Evolutionary conservation across 2,329 filamentous ascomycete genomes (phyloP).

Genomic region (Pleomassaria siparia): DNA sequence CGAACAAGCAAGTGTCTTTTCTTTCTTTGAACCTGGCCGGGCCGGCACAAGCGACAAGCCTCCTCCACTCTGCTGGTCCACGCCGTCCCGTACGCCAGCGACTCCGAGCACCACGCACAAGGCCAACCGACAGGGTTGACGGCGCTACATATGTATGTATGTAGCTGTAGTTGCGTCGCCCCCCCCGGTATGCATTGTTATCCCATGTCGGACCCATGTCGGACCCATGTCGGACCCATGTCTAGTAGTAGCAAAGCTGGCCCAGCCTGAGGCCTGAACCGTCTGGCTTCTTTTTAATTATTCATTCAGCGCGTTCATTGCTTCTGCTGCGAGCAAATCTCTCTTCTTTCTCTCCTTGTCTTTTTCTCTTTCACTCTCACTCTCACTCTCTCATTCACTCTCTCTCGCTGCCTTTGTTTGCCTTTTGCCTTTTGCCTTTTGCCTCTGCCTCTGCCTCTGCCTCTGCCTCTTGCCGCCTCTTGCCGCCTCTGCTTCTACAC

Average conservation of each 20-base stretch:
- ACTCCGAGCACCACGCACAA: constrained; percentile 35
- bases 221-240: no score
- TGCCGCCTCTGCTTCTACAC: no score
- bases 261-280: constrained; percentile 27
- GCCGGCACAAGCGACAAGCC: constrained; percentile 41
- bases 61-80: constrained; percentile 41
- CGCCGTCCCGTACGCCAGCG: constrained; percentile 43
- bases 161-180: constrained; percentile 37
- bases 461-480: no score
- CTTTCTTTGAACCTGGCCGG: constrained; percentile 20
- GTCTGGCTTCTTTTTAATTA: constrained; percentile 42
- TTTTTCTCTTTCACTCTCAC: no score
- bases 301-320: constrained; percentile 39
- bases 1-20: constrained; percentile 11
- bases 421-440: no score
- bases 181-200: constrained; percentile 39
- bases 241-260: constrained; percentile 31
- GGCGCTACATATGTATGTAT: no score
- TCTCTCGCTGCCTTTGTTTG: no score
- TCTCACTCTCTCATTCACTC: no score
- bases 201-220: no score
- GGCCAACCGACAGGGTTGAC: constrained; percentile 37
- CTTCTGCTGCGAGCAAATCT: no score
- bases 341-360: no score
- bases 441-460: no score